Base-by-base conservation (phyloP, 371 early-diverging fungal genomes). In the Mucor sp. region DNA sequence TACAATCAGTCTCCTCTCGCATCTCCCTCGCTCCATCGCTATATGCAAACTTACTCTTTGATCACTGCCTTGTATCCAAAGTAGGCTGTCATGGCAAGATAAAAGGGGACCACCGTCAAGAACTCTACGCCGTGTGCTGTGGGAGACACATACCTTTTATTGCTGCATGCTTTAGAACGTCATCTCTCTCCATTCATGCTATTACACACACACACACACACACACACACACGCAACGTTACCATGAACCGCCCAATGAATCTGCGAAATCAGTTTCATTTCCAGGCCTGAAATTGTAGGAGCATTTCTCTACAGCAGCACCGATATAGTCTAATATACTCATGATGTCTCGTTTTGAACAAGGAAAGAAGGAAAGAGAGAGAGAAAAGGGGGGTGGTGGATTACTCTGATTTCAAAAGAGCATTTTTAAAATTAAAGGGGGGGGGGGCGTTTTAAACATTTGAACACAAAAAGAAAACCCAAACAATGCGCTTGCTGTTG, bases 71-170 rank as follows among this genome's bases (percentile, higher is more conserved):
- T 74, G 43, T 58, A 62, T n/a, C 78, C 78, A 75, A 83, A 87
- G 58, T 72, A 78, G 23, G 47, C 58, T 14, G 76, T 74, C 33
- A 80, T 71, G 17, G 21, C 61, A 9, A 85, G 25, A 65, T 82
- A 85, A 27, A 86, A 47, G 1, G 72, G 72, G n/a, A 80, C 85
- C 47, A 79, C 68, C 25, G 76, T 74, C 19, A 85, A 32, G 53
- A 87, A 82, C 58, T 87, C 88, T 33, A 84, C 63, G 2, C 74
- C 84, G 56, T 87, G 88, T 25, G 83, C 83, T 43, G 76, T 71
- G 23, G 87, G 87, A 30, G 85, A 81, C 15, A 87, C 74, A 62
- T 81, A 86, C 87, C 87, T 84, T 39, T 84, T 28, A 2, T 62
- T 25, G 15, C 37, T 6, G 4, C 23, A 7, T 9, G 5, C 43